Conservation (phyloP, 2,329 filamentous ascomycete genomes). For the Claviceps quebecensis region DNA sequence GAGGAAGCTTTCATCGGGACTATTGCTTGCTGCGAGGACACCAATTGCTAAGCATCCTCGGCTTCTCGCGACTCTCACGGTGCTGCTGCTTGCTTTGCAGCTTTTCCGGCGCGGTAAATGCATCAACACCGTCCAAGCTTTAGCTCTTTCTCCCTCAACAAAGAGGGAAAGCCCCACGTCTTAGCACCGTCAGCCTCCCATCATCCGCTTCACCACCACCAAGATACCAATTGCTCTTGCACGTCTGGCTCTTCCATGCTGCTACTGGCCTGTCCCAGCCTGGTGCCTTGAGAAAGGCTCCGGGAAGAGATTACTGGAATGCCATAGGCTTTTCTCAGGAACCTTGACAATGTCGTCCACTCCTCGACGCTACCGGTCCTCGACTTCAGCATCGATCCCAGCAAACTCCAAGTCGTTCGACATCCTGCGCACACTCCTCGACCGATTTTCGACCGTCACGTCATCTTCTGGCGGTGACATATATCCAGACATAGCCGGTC, state of each 20-base stretch:
- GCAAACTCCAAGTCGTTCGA: slow-evolving; percentile 47
- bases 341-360: slow-evolving; percentile 33
- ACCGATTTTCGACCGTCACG: slow-evolving; percentile 24
- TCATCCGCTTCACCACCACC: neutral
- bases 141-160: neutral
- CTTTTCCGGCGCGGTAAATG: slow-evolving; percentile 5
- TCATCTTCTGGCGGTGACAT: slow-evolving; percentile 21
- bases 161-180: slow-evolving; percentile 1
- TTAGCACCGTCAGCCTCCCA: neutral
- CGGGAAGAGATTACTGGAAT: slow-evolving; percentile 13
- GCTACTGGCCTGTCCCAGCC: slow-evolving; percentile 16
- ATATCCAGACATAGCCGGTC: slow-evolving; percentile 33
- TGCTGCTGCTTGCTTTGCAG: neutral
- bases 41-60: neutral
- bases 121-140: slow-evolving; percentile 1
- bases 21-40: neutral
- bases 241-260: slow-evolving; percentile 19
- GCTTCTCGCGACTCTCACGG: neutral
- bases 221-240: neutral
- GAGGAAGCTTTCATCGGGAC: neutral
- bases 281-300: slow-evolving; percentile 25
- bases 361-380: slow-evolving; percentile 47
- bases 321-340: neutral
- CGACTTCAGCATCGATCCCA: slow-evolving; percentile 45
- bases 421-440: slow-evolving; percentile 41